Percentiles rank a stretch among this genome's conserved stretches.
These are phyloP conservation scores for Claviceps spartinae DNA, from an alignment of 2,329 filamentous ascomycete genomes.

Conservation along the genomic window DNA sequence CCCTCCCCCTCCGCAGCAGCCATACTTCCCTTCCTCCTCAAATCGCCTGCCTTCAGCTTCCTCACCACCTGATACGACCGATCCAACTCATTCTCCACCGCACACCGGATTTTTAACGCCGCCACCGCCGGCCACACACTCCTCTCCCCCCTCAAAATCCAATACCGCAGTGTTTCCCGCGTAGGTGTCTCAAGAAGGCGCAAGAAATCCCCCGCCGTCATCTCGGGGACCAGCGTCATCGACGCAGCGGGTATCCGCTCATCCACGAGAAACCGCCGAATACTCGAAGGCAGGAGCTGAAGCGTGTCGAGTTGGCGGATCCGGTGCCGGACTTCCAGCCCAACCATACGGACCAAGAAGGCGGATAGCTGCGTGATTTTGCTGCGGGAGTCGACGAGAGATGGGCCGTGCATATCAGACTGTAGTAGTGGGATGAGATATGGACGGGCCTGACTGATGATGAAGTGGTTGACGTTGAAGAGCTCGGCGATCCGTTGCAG, in stretches of 20 bases:
- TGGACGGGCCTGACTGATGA: conserved; percentile 81
- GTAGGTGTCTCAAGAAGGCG: conserved; percentile 75
- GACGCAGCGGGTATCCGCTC: conserved; percentile 67
- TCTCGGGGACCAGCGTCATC: conserved; percentile 70
- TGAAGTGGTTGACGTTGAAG: conserved; percentile 91
- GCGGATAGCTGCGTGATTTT: conserved; percentile 43
- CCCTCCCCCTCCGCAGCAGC: conserved; percentile 14
- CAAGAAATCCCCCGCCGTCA: conserved; percentile 59
- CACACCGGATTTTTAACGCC: conserved; percentile 68
- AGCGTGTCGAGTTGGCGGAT: conserved; percentile 70
- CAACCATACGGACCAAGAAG: conserved; percentile 53
- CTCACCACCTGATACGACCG: conserved; percentile 69
- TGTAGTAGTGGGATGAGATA: conserved; percentile 79
- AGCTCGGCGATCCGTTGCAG: conserved; percentile 64
- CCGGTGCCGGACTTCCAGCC: conserved; percentile 66
- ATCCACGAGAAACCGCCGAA: conserved; percentile 67
- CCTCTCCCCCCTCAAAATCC: conserved; percentile 72
- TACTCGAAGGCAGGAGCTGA: conserved; percentile 52
- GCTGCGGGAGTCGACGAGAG: conserved; percentile 44
- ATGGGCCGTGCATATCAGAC: conserved; percentile 66
- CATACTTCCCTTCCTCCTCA: conserved; percentile 33
- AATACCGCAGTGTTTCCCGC: conserved; percentile 61
- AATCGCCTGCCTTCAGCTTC: conserved; percentile 40
- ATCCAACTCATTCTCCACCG: conserved; percentile 79
- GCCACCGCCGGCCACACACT: conserved; percentile 86